Evolutionary conservation across 768 basidiomycete genomes (phyloP).

Genomic region (Boletales sp.): DNA sequence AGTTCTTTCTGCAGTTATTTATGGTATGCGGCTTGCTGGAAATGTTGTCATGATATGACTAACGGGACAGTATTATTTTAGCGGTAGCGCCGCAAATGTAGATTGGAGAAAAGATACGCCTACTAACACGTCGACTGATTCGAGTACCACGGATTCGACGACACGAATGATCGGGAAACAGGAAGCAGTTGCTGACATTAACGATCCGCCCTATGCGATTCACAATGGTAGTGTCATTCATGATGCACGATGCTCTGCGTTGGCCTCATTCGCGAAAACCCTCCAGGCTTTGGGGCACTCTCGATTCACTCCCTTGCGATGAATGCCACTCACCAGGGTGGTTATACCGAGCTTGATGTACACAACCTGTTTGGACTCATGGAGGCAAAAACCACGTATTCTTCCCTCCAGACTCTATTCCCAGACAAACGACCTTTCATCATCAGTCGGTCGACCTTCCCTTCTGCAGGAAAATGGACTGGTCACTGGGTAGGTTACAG

Average conservation of each 20-base stretch:
- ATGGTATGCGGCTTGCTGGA: conserved; percentile 32
- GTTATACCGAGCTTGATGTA: conserved; percentile 57
- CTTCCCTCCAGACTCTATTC: conserved; percentile 48
- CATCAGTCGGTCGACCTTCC: conserved; percentile 64
- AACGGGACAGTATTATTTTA: not conserved
- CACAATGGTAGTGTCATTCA: conserved; percentile 51
- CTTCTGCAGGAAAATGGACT: conserved; percentile 62
- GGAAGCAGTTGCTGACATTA: conserved; percentile 44
- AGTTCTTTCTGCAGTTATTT: conserved; percentile 61
- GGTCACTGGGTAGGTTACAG: conserved; percentile 55
- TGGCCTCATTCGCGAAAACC: not conserved
- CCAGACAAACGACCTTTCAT: conserved; percentile 64
- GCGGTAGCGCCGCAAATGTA: conserved; percentile 52
- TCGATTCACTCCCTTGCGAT: conserved; percentile 55
- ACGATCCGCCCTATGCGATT: conserved; percentile 62
- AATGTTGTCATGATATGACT: not conserved
- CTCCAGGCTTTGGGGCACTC: conserved; percentile 47
- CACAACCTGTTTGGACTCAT: conserved; percentile 70
- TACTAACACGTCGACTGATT: conserved; percentile 56
- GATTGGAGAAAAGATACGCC: conserved; percentile 34
- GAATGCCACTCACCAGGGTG: conserved; percentile 64
- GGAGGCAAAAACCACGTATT: conserved; percentile 62
- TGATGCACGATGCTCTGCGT: not conserved
- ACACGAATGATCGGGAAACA: conserved; percentile 42
- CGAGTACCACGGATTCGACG: conserved; percentile 16